Percentiles rank a stretch among this genome's conserved stretches.
Conservation (phyloP, 2,329 filamentous ascomycete genomes). For the Stagonosporopsis cucurbitacearum region DNA sequence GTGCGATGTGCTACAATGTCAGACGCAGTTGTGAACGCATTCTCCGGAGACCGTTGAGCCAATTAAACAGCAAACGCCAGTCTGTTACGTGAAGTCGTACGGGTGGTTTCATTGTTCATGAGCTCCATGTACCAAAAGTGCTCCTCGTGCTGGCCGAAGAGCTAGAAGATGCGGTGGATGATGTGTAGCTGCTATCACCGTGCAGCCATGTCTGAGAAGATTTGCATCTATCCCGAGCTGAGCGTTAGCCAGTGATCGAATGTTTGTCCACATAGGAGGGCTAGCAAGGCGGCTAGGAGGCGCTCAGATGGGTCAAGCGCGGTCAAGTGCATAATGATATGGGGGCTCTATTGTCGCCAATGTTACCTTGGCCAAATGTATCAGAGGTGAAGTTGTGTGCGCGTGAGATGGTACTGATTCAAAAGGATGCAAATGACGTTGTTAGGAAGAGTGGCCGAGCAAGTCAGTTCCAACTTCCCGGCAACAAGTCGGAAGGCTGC, state of each 20-base stretch:
- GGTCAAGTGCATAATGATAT: neutral
- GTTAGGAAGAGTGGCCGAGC: neutral
- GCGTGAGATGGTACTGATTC: constrained; percentile 2
- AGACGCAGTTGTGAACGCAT: neutral
- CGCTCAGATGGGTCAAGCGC: neutral
- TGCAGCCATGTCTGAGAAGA: neutral
- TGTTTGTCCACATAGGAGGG: neutral
- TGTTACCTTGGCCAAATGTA: neutral
- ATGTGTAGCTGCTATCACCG: neutral
- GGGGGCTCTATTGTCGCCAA: neutral
- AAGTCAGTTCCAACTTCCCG: neutral
- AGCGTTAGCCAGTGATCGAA: neutral
- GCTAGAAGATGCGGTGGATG: neutral
- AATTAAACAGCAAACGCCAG: neutral
- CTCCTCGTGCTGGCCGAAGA: neutral
- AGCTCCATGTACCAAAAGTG: neutral
- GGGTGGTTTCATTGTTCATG: neutral
- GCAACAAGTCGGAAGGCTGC: neutral
- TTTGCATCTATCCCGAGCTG: neutral
- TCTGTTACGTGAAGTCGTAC: neutral
- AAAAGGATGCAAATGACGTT: constrained; percentile 5
- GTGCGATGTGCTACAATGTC: neutral
- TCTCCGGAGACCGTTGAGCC: constrained; percentile 1
- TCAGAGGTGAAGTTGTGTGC: neutral
- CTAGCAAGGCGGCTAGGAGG: neutral